Evolutionary conservation across 2,329 filamentous ascomycete genomes (phyloP), one percentile per base, ranked within the genome.

Genomic region (Scedosporium minutisporum): DNA sequence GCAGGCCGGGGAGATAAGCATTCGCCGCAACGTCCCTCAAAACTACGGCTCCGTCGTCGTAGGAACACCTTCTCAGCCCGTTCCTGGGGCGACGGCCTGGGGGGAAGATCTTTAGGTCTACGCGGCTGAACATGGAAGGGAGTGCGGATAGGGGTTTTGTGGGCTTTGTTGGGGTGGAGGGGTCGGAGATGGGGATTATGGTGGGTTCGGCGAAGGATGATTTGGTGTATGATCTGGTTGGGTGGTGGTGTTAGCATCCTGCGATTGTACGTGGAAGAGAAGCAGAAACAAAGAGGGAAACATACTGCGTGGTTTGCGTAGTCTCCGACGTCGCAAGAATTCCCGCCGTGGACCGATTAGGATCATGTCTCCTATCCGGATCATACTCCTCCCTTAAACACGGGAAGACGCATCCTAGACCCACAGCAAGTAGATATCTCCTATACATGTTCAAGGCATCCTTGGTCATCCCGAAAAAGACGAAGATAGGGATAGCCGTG

Each of bases 391-490:
- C 64, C 6, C 71, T 65, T 4, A 82, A 72, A 4, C 65, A 65
- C 0, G 80, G 77, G 64, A 80, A 82, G 18, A 79, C 16, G 27
- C 65, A 71, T 33, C 76, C 79, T 1, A 82, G 67, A 0, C 81
- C 78, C 27, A 79, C 2, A 6, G 64, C 65, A 5, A 82, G 67
- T 5, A 79, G 66, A 5, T 69, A 66, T 1, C 65, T 61, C 21
- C 80, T 75, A 69, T 85, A 85, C 61, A 73, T 73, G 63, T 81
- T 80, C 64, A 78, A 72, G 10, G 80, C 80, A 33, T 85, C 82
- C 27, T 75, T 76, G n/a, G 80, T 83, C 63, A 77, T 77, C 57
- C 83, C 83, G 62, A 85, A 86, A 70, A 83, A 83, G 33, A 77
- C 51, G 51, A 84, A 80, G 58, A 85, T 75, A 57, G 78, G 74